These are phyloP conservation scores for Bretziella fagacearum DNA, from an alignment of 2,329 filamentous ascomycete genomes.

Conservation along the genomic window DNA sequence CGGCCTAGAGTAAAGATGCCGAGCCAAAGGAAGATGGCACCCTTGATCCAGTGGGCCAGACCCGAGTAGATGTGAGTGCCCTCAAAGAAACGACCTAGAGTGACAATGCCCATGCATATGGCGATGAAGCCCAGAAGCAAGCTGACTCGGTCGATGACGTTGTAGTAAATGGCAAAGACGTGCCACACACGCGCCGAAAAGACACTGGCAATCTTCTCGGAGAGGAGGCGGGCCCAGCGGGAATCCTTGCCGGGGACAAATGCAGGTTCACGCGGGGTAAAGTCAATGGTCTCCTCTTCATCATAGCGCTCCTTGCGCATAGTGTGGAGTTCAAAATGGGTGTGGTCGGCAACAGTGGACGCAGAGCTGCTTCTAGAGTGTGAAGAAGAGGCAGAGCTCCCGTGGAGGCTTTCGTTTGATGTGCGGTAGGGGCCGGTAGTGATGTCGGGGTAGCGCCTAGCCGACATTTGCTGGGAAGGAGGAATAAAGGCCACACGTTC, in stretches of 20 bases:
- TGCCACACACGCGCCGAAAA: conserved; percentile 32
- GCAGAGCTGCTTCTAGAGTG: conserved; percentile 38
- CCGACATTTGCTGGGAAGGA: neutral
- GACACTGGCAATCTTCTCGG: neutral
- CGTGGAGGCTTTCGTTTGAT: conserved; percentile 58
- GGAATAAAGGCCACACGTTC: conserved; percentile 7
- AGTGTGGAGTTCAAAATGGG: conserved; percentile 23
- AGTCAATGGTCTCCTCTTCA: conserved; percentile 32
- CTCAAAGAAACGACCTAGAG: conserved; percentile 69
- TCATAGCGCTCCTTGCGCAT: conserved; percentile 25
- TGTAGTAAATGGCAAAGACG: conserved; percentile 36
- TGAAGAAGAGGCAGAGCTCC: conserved; percentile 54
- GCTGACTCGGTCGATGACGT: conserved; percentile 57
- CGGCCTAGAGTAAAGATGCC: conserved; percentile 73
- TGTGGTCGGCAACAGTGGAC: conserved; percentile 40
- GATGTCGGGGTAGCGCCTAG: conserved; percentile 19
- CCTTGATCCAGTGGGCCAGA: conserved; percentile 85
- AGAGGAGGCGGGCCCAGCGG: conserved; percentile 1
- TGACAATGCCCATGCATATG: conserved; percentile 53
- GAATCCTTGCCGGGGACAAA: neutral
- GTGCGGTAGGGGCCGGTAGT: conserved; percentile 32
- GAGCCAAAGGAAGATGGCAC: conserved; percentile 88
- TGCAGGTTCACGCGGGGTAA: conserved; percentile 5
- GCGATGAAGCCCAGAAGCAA: conserved; percentile 62
- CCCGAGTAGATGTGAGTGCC: conserved; percentile 59